phyloP scores from a whole-genome alignment of 23 red algal genomes.

The Gracilaria gracilis region DNA sequence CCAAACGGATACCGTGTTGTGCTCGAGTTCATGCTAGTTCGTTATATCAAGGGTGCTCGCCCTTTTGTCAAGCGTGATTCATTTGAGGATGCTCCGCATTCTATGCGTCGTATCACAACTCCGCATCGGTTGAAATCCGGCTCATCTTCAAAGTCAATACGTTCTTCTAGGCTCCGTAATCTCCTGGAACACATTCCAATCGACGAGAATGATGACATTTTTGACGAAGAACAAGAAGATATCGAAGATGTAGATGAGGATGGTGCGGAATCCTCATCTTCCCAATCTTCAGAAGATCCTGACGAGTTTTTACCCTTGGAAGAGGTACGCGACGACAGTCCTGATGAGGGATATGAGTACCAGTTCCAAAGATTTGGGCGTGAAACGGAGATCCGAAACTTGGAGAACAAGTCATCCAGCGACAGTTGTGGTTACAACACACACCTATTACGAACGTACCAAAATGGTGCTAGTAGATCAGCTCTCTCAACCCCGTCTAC shows the following conservation, averaged over 20 bases:
- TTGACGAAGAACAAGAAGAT: slow-evolving; percentile 18
- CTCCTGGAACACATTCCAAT: slow-evolving; percentile 5
- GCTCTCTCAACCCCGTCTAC: slow-evolving; percentile 5
- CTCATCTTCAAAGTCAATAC: neutral
- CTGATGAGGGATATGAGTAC: slow-evolving; percentile 5
- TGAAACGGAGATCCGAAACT: neutral
- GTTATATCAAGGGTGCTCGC: slow-evolving; percentile 58
- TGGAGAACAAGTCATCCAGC: neutral
- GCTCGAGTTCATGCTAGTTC: slow-evolving; percentile 79
- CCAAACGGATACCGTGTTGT: slow-evolving; percentile 54
- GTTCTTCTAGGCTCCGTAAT: slow-evolving; percentile 3
- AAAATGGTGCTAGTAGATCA: neutral
- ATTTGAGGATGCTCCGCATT: slow-evolving; percentile 42
- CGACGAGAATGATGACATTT: slow-evolving; percentile 44
- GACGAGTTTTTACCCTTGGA: slow-evolving; percentile 25
- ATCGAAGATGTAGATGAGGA: slow-evolving; percentile 60
- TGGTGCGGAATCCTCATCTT: slow-evolving; percentile 37
- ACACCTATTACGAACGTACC: neutral
- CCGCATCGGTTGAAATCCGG: neutral
- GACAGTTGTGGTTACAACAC: slow-evolving; percentile 13
- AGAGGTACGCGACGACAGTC: slow-evolving; percentile 7
- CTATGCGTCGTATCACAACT: slow-evolving; percentile 50
- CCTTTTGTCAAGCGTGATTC: slow-evolving; percentile 39
- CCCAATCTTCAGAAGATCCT: slow-evolving; percentile 52
- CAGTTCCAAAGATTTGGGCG: neutral